Percentiles rank a stretch among this genome's conserved stretches.
Evolutionary conservation across 2,329 filamentous ascomycete genomes (phyloP).

Genomic region (Tolypocladium sp.): DNA sequence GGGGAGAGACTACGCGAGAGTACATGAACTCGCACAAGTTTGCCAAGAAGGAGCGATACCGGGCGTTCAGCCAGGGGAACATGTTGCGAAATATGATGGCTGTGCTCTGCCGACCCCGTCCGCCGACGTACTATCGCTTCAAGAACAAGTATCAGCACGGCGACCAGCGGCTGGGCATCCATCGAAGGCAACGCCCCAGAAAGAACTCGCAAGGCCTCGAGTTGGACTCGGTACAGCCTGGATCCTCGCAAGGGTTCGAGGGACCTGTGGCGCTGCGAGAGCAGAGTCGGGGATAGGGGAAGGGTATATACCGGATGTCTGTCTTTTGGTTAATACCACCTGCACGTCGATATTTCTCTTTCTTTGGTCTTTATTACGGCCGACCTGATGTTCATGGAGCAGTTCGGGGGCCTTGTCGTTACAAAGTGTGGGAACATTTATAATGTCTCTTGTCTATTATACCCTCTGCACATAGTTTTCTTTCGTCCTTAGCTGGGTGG

Average conservation of each 20-base stretch:
- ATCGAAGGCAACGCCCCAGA: conserved; percentile 26
- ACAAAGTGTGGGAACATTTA: not conserved
- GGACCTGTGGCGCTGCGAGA: conserved; percentile 40
- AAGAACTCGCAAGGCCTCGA: conserved; percentile 54
- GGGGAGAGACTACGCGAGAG: conserved; percentile 91
- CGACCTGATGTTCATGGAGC: not conserved
- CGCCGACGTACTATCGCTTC: conserved; percentile 84
- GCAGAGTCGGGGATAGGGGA: conserved; percentile 10
- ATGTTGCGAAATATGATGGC: conserved; percentile 69
- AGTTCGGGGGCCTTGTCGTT: not conserved
- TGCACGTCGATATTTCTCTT: not conserved
- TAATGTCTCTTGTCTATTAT: not conserved
- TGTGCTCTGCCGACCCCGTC: conserved; percentile 73
- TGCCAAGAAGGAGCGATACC: conserved; percentile 78
- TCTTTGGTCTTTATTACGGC: not conserved
- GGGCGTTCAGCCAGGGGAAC: conserved; percentile 76
- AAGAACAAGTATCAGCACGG: conserved; percentile 68
- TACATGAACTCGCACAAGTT: conserved; percentile 97
- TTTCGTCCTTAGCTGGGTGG: not conserved
- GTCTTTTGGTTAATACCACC: not conserved
- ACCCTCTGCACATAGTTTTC: not conserved
- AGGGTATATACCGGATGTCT: not conserved
- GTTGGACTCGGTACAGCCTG: conserved; percentile 57
- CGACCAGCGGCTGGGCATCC: conserved; percentile 70
- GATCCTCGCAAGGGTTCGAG: conserved; percentile 37